Conservation (phyloP, 768 basidiomycete species). For the Amanita molliuscula region DNA sequence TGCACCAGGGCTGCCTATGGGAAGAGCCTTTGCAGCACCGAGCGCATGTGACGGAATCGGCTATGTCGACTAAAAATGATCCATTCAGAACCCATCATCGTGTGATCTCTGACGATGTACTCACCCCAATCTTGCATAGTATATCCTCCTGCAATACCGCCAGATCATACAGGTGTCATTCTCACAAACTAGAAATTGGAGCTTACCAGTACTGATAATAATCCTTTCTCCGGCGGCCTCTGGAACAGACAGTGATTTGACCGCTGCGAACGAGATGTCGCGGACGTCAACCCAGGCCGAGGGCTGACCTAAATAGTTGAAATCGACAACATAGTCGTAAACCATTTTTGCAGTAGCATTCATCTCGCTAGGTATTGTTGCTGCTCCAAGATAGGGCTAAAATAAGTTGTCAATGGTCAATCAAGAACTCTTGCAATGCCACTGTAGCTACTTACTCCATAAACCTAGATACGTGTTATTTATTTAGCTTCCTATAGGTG, state of each 20-base stretch:
- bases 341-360: not conserved
- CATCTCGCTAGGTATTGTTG: not conserved
- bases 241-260: not conserved
- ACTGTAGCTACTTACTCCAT: not conserved
- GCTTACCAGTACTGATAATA: slow-evolving; percentile 1
- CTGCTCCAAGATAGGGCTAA: not conserved
- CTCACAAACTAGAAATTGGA: no score
- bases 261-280: not conserved
- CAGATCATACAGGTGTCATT: no score
- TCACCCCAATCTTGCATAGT: slow-evolving; percentile 5
- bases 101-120: no score
- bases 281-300: slow-evolving; percentile 2
- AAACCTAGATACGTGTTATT: not conserved
- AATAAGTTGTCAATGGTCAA: not conserved
- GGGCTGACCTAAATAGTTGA: not conserved
- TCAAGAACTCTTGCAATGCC: not conserved
- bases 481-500: no score
- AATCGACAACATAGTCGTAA: not conserved
- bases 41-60: not conserved
- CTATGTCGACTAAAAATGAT: not conserved
- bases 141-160: no score
- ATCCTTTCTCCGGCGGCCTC: slow-evolving; percentile 3
- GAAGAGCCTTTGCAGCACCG: not conserved
- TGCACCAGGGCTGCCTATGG: not conserved
- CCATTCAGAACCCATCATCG: not conserved